phyloP scores from a whole-genome alignment of 129 eudicot genomes.

The Kitagawia praeruptora region DNA sequence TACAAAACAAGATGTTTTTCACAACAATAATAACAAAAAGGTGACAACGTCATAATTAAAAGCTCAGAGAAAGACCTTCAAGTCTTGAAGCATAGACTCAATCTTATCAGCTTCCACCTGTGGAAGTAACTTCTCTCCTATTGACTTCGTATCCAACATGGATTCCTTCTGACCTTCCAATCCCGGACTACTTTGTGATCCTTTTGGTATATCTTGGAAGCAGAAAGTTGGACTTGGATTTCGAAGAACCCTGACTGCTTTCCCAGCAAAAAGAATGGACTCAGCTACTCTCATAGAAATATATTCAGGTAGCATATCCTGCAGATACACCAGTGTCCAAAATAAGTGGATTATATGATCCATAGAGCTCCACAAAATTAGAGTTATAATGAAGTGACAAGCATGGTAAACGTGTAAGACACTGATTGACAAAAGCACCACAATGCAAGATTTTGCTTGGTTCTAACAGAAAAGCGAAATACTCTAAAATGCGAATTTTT shows the following conservation, averaged over 20 bases:
- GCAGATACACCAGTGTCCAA: slow-evolving; percentile 9
- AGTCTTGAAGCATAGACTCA: slow-evolving; percentile 72
- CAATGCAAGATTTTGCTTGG: background rate
- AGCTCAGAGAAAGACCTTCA: slow-evolving; percentile 44
- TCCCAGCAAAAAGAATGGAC: slow-evolving; percentile 95
- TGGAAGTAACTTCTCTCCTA: slow-evolving; percentile 78
- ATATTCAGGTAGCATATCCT: slow-evolving; percentile 99
- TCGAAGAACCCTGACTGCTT: slow-evolving; percentile 90
- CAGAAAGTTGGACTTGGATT: slow-evolving; percentile 82
- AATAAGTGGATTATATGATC: background rate
- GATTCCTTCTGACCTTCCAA: slow-evolving; percentile 27
- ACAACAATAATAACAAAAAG: background rate
- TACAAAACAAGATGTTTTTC: background rate
- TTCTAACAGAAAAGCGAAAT: too few relatives aligned
- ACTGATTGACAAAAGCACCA: background rate
- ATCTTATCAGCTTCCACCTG: slow-evolving; percentile 91
- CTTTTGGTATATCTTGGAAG: slow-evolving; percentile 44
- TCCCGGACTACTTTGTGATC: slow-evolving; percentile 28
- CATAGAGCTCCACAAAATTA: background rate
- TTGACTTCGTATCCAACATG: slow-evolving; percentile 25
- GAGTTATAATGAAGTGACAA: background rate
- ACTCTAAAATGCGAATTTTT: too few relatives aligned
- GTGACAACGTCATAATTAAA: background rate
- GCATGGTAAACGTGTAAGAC: background rate
- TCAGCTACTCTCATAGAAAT: slow-evolving; percentile 80